Evolutionary conservation across 192 early-diverging fungal genomes (phyloP).

Genomic region (Coemansia interrupta): DNA sequence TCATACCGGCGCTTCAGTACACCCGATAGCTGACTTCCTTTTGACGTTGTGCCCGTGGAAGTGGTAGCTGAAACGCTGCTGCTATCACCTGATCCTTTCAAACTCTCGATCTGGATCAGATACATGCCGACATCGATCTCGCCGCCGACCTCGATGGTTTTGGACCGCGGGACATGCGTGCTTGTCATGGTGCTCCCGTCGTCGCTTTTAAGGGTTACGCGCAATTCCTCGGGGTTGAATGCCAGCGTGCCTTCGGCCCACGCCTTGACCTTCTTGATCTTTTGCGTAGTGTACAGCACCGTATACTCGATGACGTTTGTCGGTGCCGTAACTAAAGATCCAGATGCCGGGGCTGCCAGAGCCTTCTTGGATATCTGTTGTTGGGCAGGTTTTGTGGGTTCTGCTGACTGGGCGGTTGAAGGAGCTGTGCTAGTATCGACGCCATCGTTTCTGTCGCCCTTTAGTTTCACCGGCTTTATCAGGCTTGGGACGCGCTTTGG

Average conservation of each 20-base stretch:
- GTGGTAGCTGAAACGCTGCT: conserved; percentile 11
- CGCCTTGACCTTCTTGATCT: conserved; percentile 45
- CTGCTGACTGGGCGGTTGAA: no score
- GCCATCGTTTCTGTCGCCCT: neutral
- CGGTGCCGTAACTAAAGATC: neutral
- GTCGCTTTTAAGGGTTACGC: conserved; percentile 25
- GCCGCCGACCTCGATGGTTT: conserved; percentile 22
- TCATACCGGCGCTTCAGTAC: conserved; percentile 29
- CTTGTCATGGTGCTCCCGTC: conserved; percentile 24
- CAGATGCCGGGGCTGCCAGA: neutral
- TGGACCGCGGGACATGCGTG: conserved; percentile 20
- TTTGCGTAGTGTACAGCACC: conserved; percentile 46
- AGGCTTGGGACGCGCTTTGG: conserved; percentile 31
- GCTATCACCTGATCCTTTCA: conserved; percentile 11
- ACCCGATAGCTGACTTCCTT: conserved; percentile 1
- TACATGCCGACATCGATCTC: conserved; percentile 39
- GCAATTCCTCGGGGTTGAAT: conserved; percentile 10
- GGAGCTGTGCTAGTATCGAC: neutral
- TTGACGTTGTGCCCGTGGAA: neutral
- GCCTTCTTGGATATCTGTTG: neutral
- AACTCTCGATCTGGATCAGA: conserved; percentile 35
- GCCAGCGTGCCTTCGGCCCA: conserved; percentile 42
- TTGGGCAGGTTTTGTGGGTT: neutral
- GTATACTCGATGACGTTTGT: conserved; percentile 16
- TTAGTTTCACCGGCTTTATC: conserved; percentile 37